Percentiles rank a stretch among this genome's conserved stretches.
Evolutionary conservation across 202 grass and related monocot species (phyloP).

Genomic region (Dendrocalamus latiflorus): DNA sequence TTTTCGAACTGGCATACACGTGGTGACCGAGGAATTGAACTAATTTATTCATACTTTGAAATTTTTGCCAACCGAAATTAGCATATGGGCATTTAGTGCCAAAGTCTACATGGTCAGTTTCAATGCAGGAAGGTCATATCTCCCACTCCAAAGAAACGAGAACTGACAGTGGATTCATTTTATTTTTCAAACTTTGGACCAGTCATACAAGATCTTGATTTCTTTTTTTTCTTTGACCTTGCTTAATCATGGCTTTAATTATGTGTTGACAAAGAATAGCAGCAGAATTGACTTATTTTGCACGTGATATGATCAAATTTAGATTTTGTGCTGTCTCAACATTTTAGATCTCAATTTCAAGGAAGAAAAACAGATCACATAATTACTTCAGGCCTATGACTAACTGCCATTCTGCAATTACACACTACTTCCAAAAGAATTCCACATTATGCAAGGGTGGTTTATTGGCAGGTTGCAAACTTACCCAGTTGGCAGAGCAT

Average conservation of each 20-base stretch:
- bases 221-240: constrained; percentile 19
- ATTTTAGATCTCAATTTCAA: constrained; percentile 2
- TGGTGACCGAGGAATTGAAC: background rate
- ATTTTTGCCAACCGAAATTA: background rate
- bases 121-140: constrained; percentile 25
- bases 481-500: background rate
- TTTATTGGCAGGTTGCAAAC: background rate
- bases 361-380: background rate
- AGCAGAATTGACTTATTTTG: constrained; percentile 25
- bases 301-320: constrained; percentile 17
- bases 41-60: constrained; percentile 2
- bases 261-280: constrained; percentile 27
- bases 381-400: background rate
- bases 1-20: constrained; percentile 9
- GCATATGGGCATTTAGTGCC: constrained; percentile 13
- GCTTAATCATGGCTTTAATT: constrained; percentile 18
- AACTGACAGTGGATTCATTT: background rate
- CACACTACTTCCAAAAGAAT: background rate
- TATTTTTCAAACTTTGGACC: constrained; percentile 45
- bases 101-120: constrained; percentile 11
- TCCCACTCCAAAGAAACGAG: constrained; percentile 3
- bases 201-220: background rate
- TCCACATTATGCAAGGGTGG: background rate
- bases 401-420: background rate
- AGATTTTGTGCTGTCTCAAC: background rate